Base-by-base conservation (phyloP, 225 moss, liverwort and hornwort genomes). In the Climacium dendroides region DNA sequence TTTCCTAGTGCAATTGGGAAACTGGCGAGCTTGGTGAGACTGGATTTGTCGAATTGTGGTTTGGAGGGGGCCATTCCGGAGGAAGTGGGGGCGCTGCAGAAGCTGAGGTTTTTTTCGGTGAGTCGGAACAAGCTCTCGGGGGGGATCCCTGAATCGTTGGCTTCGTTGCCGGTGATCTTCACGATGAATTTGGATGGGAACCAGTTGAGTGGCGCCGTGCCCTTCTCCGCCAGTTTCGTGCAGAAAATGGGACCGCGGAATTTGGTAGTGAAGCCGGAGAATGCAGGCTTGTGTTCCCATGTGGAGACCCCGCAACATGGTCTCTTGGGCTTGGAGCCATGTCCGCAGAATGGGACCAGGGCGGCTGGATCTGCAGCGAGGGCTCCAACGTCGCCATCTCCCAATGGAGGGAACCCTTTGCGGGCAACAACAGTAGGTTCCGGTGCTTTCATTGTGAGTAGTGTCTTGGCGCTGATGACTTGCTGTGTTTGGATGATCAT, bases 151-250 rank as follows among this genome's bases (percentile, higher is more conserved):
- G 24, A 17, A 0, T 80, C 91, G 1, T 24, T 91, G 14, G 91
- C 82, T 2, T 65, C 48, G 17, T 70, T 89, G 39, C 88, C 86
- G 2, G 82, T 90, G 50, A 50, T 95, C 4, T 90, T 84, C 73
- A 91, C 91, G 7, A 65, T 95, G 43, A 85, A 89, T 17, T 52
- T 95, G 41, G 90, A 87, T 18, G 85, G 88, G 26, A 97, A 97
- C 61, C 71, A 79, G 54, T 79, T 97, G 35, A 88, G 88, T 50
- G 97, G 97, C 5, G 65, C 61, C 6, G 37, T 97, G 70, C 95
- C 95, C 6, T 93, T 93, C 52, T 48, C 92, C 7, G 50, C 85
- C 3, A 78, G 43, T 10, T 93, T 93, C 57, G 65, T 93, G 37
- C 78, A 89, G 79, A 88, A 57, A 64, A 92, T 93, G 92, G 93